Evolutionary conservation across 768 basidiomycete species (phyloP), one percentile per base, ranked within the genome.

Genomic region (Paxillus rubicundulus): DNA sequence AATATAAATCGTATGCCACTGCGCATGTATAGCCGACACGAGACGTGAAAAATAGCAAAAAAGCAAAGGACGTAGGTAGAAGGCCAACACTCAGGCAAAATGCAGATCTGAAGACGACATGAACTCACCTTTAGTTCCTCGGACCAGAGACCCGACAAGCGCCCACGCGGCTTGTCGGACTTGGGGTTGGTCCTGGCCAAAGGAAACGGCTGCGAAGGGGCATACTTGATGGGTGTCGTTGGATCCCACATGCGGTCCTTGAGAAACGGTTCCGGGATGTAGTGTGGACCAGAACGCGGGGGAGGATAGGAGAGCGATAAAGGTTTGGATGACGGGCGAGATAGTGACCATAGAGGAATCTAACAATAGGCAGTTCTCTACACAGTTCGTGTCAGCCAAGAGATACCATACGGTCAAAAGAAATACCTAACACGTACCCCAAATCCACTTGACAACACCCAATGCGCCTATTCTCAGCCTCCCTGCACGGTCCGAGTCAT

Each of bases 151-250:
- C 68, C 64, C 50, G 75, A 77, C 10, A 87, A 62, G 8, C 85
- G 57, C 61, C 86, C 93, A 96, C 0, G 83, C 81, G 10, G 85
- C 77, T 63, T 84, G 80, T 16, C 93, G 79, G 28, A 92, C 86
- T 37, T 75, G 77, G 3, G 91, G 88, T 59, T 93, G 89, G 2
- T 67, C 74, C 32, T 71, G 74, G 1, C 89, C 90, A 55, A 87
- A 67, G 12, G 58, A 52, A n/a, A 34, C 45, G 1, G 20, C 18
- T 10, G 61, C 56, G 10, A 59, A 61, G 4, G 59, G 51, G 46
- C 61, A 63, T 9, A 14, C 2, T 16, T 40, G 54, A 9, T 82
- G 44, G 71, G 70, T 45, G 76, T 74, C 5, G 75, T 54, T 2
- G 5, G 16, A 20, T 18, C n/a, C 17, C 9, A 18, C 10, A 36